Evolutionary conservation across 495 filamentous ascomycete species (phyloP).

Genomic region (Chaetomidium leptoderma): DNA sequence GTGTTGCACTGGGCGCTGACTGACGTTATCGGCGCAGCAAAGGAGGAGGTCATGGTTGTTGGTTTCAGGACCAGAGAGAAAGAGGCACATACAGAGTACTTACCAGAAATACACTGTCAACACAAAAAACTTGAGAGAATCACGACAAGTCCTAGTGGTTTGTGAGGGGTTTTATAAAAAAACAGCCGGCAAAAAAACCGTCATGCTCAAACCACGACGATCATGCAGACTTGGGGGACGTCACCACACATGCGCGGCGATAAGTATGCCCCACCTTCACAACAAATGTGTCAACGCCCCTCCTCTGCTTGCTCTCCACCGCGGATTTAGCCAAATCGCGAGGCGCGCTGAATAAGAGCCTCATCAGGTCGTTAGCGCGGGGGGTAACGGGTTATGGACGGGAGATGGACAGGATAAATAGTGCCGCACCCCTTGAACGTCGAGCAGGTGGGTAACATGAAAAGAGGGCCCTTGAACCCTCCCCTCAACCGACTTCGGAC

Average conservation of each 20-base stretch:
- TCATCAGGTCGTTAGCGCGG: conserved; percentile 15
- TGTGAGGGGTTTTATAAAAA: background rate
- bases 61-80: background rate
- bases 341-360: conserved; percentile 20
- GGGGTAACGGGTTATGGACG: background rate
- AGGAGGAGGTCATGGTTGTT: conserved; percentile 2
- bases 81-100: conserved; percentile 3
- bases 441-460: background rate
- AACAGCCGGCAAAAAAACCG: background rate
- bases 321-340: conserved; percentile 23
- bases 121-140: background rate
- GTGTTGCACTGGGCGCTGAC: too few species aligned
- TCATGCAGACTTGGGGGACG: background rate
- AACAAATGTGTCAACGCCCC: conserved; percentile 7
- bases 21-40: conserved; percentile 13
- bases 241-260: conserved; percentile 1
- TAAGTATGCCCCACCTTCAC: conserved; percentile 8
- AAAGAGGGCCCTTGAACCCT: background rate
- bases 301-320: conserved; percentile 13
- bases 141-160: background rate
- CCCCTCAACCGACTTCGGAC: conserved; percentile 10
- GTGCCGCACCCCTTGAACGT: background rate
- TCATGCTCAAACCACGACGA: background rate
- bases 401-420: conserved; percentile 11
- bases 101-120: conserved; percentile 5